Evolutionary conservation across 371 early-diverging fungal species (phyloP).

Genomic region (Fennellomyces sp.): DNA sequence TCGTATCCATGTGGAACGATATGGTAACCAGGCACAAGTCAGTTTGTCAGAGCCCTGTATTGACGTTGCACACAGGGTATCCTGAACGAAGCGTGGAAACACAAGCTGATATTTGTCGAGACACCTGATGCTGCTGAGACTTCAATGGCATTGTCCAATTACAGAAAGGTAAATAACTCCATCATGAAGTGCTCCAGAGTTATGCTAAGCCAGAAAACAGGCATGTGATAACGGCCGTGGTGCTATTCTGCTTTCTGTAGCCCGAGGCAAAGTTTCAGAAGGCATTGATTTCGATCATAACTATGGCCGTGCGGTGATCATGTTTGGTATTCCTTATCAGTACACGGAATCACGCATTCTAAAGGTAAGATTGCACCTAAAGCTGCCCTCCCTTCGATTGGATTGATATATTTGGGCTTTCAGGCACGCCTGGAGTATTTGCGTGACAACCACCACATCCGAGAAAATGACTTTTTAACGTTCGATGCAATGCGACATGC

Average conservation of each 20-base stretch:
- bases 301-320: conserved; percentile 98
- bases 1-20: conserved; percentile 98
- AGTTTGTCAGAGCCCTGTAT: not conserved
- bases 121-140: conserved; percentile 99
- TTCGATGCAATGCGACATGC: conserved; percentile 99
- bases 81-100: conserved; percentile 92
- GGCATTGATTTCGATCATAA: conserved; percentile 99
- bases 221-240: conserved; percentile 99
- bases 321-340: conserved; percentile 99
- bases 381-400: not conserved
- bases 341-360: conserved; percentile 97
- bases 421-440: conserved; percentile 97
- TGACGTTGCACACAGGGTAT: too few species aligned
- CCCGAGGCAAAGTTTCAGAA: conserved; percentile 99
- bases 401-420: not conserved
- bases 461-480: conserved; percentile 98
- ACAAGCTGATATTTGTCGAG: conserved; percentile 99
- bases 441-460: conserved; percentile 89
- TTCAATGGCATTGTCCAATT: conserved; percentile 94
- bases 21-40: too few species aligned
- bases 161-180: conserved; percentile 65
- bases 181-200: not conserved
- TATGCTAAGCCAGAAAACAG: conserved; percentile 20
- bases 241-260: conserved; percentile 98
- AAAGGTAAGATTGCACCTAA: conserved; percentile 64